These are phyloP conservation scores for Aspergillus terreus DNA, from an alignment of 2,329 filamentous ascomycete genomes.

Conservation along the genomic window DNA sequence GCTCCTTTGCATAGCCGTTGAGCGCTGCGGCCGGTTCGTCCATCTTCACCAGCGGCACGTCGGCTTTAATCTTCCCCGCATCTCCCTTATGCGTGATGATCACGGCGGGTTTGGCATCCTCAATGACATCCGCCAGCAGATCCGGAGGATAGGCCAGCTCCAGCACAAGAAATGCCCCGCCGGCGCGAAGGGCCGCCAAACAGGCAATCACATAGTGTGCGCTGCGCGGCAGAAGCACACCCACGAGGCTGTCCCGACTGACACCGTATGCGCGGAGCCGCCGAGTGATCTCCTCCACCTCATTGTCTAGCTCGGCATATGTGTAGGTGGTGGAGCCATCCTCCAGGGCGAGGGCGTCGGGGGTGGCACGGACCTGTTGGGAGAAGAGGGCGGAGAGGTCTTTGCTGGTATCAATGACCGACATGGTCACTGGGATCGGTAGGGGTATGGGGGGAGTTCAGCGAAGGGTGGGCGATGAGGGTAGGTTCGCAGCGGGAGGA, in stretches of 20 bases:
- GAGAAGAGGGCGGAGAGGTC: slow-evolving; percentile 70
- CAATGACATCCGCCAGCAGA: slow-evolving; percentile 70
- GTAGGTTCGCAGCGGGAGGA: not conserved
- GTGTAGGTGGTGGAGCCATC: slow-evolving; percentile 65
- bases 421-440: slow-evolving; percentile 43
- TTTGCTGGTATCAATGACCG: slow-evolving; percentile 66
- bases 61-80: slow-evolving; percentile 60
- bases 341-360: slow-evolving; percentile 67
- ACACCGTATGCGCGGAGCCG: slow-evolving; percentile 66
- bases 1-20: slow-evolving; percentile 42
- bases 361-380: slow-evolving; percentile 65
- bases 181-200: slow-evolving; percentile 71
- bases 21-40: slow-evolving; percentile 44
- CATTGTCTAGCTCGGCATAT: slow-evolving; percentile 67
- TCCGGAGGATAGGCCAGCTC: slow-evolving; percentile 75
- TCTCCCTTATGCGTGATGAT: slow-evolving; percentile 66
- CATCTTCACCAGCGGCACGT: slow-evolving; percentile 60
- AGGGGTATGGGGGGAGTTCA: not conserved
- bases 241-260: slow-evolving; percentile 68
- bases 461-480: not conserved
- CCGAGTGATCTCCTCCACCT: slow-evolving; percentile 62
- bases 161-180: slow-evolving; percentile 75
- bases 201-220: slow-evolving; percentile 77
- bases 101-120: slow-evolving; percentile 68
- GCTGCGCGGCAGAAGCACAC: slow-evolving; percentile 70